These are phyloP conservation scores for Syzygium aqueum DNA, from an alignment of 345 rosid genomes.

Conservation along the genomic window DNA sequence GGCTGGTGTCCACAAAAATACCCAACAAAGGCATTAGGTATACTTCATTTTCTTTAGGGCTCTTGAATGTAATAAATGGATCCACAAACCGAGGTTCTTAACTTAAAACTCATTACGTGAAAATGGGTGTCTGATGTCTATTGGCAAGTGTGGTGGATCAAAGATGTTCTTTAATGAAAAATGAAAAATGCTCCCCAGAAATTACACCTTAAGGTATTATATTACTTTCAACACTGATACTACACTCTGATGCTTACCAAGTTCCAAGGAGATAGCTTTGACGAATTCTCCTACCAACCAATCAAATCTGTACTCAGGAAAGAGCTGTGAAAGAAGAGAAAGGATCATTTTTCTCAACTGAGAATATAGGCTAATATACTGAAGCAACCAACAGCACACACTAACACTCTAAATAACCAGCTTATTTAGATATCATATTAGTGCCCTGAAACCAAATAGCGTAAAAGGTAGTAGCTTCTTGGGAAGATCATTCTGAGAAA, in stretches of 20 bases:
- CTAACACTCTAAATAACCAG: background rate
- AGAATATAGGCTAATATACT: background rate
- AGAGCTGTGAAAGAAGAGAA: slow-evolving; percentile 40
- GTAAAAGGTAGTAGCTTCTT: background rate
- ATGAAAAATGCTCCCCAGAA: background rate
- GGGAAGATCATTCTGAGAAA: background rate
- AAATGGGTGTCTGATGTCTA: background rate
- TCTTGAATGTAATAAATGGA: background rate
- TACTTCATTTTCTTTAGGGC: background rate
- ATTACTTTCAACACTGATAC: background rate
- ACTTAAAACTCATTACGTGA: background rate
- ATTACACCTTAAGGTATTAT: background rate
- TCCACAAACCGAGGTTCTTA: background rate
- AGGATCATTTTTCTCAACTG: background rate
- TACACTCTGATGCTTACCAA: slow-evolving; percentile 44
- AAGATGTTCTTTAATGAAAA: background rate
- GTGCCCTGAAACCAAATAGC: background rate
- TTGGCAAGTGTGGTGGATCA: background rate
- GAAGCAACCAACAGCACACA: background rate
- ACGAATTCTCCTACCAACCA: slow-evolving; percentile 74
- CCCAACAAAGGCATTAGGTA: background rate
- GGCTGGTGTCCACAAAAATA: background rate
- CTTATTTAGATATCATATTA: background rate
- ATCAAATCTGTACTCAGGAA: slow-evolving; percentile 77
- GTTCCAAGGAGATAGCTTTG: slow-evolving; percentile 56